These are phyloP conservation scores for Inga oerstediana DNA, from an alignment of 306 rosid genomes.

Conservation along the genomic window DNA sequence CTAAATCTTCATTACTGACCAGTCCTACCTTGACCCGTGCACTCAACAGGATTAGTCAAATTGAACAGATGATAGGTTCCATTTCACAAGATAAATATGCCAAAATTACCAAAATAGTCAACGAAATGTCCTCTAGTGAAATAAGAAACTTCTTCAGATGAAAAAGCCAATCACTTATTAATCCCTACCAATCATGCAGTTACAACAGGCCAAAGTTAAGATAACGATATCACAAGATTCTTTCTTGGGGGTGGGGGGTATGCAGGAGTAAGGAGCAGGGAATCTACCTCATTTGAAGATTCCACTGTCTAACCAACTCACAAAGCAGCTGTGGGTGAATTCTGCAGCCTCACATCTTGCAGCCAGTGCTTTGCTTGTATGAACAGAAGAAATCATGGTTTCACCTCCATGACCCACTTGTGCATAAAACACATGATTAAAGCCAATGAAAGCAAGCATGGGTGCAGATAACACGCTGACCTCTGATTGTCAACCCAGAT, in stretches of 20 bases:
- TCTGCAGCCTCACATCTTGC: slow-evolving; percentile 63
- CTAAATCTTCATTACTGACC: slow-evolving; percentile 21
- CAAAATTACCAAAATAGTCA: slow-evolving; percentile 37
- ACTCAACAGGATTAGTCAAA: slow-evolving; percentile 24
- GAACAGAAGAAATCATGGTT: slow-evolving; percentile 47
- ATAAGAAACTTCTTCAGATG: slow-evolving; percentile 22
- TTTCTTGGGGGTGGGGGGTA: slow-evolving; percentile 6
- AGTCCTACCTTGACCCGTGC: slow-evolving; percentile 30
- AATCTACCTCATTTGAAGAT: slow-evolving; percentile 74
- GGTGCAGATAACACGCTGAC: slow-evolving; percentile 51
- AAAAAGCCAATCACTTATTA: slow-evolving; percentile 9
- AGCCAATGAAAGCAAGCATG: slow-evolving; percentile 49
- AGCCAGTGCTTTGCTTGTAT: slow-evolving; percentile 55
- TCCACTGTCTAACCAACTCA: slow-evolving; percentile 53
- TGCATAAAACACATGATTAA: slow-evolving; percentile 46
- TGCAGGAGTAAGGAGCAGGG: slow-evolving; percentile 36
- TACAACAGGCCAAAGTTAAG: slow-evolving; percentile 26
- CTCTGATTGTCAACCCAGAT: slow-evolving; percentile 58
- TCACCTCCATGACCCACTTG: slow-evolving; percentile 56
- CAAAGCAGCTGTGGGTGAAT: slow-evolving; percentile 54
- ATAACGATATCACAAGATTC: slow-evolving; percentile 26
- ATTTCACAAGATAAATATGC: slow-evolving; percentile 33
- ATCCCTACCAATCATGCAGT: background rate
- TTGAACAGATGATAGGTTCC: slow-evolving; percentile 37
- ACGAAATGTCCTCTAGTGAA: slow-evolving; percentile 9